Evolutionary conservation across 2,329 filamentous ascomycete genomes (phyloP).

Genomic region (Pseudocercospora ulei): DNA sequence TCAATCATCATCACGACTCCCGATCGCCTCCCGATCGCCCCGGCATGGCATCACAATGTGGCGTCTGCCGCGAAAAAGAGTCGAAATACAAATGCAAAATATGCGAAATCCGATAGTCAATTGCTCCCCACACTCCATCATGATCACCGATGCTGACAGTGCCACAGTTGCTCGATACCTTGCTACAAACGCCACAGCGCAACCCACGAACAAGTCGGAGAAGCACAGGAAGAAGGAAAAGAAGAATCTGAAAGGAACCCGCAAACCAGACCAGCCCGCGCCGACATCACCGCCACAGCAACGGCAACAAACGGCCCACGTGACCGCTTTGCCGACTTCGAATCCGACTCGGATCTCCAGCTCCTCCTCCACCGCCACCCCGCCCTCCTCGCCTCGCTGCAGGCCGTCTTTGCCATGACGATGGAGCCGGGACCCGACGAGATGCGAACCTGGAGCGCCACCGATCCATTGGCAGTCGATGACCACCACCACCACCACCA

Average conservation of each 20-base stretch:
- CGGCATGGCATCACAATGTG: constrained; percentile 38
- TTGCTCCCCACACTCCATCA: neutral
- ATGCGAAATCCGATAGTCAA: constrained; percentile 42
- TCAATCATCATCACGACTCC: no score
- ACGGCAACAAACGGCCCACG: constrained; percentile 6
- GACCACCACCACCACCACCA: constrained; percentile 6
- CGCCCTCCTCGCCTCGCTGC: constrained; percentile 31
- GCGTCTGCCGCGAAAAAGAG: constrained; percentile 38
- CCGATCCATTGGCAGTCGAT: constrained; percentile 21
- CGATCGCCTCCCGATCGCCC: no score
- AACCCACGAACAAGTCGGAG: constrained; percentile 29
- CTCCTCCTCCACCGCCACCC: constrained; percentile 33
- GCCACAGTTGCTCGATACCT: constrained; percentile 33
- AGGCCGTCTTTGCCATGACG: constrained; percentile 32
- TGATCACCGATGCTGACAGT: constrained; percentile 11
- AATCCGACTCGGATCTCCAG: no score
- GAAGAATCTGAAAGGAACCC: neutral
- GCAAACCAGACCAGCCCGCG: constrained; percentile 21
- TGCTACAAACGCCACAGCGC: constrained; percentile 36
- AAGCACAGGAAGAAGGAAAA: constrained; percentile 16
- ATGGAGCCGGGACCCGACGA: constrained; percentile 33
- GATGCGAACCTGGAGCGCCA: constrained; percentile 24
- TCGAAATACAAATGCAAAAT: constrained; percentile 46
- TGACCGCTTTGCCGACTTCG: constrained; percentile 27
- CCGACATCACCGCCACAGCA: constrained; percentile 19